Evolutionary conservation across 202 grass and related monocot species (phyloP).

Genomic region (Alloteropsis angusta): DNA sequence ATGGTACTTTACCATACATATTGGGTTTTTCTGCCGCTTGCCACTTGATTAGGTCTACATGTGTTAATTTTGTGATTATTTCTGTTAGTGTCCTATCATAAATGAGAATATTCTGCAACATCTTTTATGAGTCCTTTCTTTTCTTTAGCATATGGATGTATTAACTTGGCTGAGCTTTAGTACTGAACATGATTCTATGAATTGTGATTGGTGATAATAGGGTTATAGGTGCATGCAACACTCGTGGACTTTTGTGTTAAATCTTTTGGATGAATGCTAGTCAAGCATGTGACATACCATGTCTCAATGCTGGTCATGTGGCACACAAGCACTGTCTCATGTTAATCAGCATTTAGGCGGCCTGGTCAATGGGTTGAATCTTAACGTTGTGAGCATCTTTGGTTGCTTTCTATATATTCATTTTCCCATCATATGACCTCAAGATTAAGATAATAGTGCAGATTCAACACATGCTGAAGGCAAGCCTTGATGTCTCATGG

Average conservation of each 20-base stretch:
- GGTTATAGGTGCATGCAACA: constrained; percentile 18
- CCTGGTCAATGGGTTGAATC: constrained; percentile 25
- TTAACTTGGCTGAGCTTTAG: neutral
- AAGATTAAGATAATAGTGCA: constrained; percentile 3
- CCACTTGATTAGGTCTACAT: constrained; percentile 8
- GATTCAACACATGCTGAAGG: constrained; percentile 10
- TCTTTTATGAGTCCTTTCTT: neutral
- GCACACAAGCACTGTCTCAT: constrained; percentile 44
- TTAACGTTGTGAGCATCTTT: constrained; percentile 14
- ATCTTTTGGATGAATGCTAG: constrained; percentile 28
- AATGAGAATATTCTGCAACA: neutral
- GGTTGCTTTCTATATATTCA: neutral
- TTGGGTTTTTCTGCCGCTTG: constrained; percentile 20
- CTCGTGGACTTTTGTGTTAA: constrained; percentile 15
- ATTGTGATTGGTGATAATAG: constrained; percentile 14
- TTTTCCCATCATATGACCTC: neutral
- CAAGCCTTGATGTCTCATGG: neutral
- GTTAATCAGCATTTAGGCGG: constrained; percentile 27
- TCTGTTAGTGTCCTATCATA: neutral
- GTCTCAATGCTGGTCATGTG: constrained; percentile 39
- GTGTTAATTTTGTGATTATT: constrained; percentile 10
- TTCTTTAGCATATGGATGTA: neutral
- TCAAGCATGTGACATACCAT: constrained; percentile 36
- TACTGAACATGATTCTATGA: constrained; percentile 4
- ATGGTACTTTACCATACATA: neutral